Evolutionary conservation across 2,329 filamentous ascomycete species (phyloP).

Genomic region (Hymenoscyphus repandus): DNA sequence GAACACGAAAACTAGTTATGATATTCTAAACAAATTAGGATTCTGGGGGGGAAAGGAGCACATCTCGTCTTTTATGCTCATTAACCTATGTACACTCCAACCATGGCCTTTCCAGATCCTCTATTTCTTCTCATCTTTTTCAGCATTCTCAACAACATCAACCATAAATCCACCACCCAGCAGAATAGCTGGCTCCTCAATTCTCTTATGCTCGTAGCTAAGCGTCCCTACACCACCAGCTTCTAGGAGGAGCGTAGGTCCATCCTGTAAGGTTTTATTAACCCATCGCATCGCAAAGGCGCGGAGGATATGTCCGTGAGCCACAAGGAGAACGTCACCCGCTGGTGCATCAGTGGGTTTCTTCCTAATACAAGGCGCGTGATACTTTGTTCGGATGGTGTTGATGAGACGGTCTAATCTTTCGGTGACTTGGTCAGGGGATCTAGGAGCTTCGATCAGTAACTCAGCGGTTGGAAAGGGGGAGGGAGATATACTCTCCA

Average conservation of each 20-base stretch:
- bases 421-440: conserved; percentile 60
- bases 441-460: conserved; percentile 6
- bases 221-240: conserved; percentile 79
- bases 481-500: conserved; percentile 62
- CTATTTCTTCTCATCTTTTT: conserved; percentile 5
- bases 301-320: conserved; percentile 83
- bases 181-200: conserved; percentile 74
- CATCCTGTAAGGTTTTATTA: conserved; percentile 62
- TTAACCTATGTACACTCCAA: background rate
- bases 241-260: conserved; percentile 77
- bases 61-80: too few relatives aligned
- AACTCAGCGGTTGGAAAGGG: background rate
- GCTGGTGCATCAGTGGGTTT: conserved; percentile 33
- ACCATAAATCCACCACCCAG: conserved; percentile 57
- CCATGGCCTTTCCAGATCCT: background rate
- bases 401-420: conserved; percentile 71
- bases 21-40: background rate
- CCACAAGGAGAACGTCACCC: conserved; percentile 70
- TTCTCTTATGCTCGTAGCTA: conserved; percentile 75
- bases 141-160: conserved; percentile 22
- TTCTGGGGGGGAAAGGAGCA: too few relatives aligned
- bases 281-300: conserved; percentile 87
- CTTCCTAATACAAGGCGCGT: conserved; percentile 56
- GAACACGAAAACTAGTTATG: too few relatives aligned
- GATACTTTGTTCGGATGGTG: conserved; percentile 62